A percentile compares a stretch with the other conserved stretches of the same genome.
phyloP scores from a whole-genome alignment of 1,284 basidiomycete genomes.

The Thelephora terrestris region DNA sequence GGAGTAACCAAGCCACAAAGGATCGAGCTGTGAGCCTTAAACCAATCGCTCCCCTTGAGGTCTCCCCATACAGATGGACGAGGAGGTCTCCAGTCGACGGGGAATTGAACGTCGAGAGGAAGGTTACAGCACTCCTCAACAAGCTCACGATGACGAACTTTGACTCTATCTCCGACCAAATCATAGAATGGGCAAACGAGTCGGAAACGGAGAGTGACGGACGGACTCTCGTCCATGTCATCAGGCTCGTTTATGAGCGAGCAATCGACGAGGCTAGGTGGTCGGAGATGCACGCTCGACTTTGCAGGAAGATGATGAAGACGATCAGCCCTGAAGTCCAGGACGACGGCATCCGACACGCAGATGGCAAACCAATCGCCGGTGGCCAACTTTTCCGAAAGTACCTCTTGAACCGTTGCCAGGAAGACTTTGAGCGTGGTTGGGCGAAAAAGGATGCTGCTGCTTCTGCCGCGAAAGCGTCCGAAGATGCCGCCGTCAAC shows the following conservation, averaged over 20 bases:
- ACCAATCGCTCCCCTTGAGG: conserved; percentile 67
- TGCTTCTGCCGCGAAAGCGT: conserved; percentile 23
- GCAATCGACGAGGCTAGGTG: conserved; percentile 84
- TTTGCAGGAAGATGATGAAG: conserved; percentile 78
- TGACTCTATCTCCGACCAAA: conserved; percentile 66
- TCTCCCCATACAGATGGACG: conserved; percentile 80
- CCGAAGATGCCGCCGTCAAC: conserved; percentile 51
- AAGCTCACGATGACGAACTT: conserved; percentile 97
- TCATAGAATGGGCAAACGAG: conserved; percentile 80
- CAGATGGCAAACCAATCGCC: conserved; percentile 76
- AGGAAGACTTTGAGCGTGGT: conserved; percentile 85
- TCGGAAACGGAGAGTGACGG: conserved; percentile 90
- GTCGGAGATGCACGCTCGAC: conserved; percentile 94
- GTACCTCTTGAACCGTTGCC: conserved; percentile 60
- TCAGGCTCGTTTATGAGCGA: conserved; percentile 94
- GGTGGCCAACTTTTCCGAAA: conserved; percentile 85
- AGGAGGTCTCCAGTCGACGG: conserved; percentile 44
- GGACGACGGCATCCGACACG: conserved; percentile 73
- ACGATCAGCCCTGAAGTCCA: conserved; percentile 78
- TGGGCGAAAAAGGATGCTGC: conserved; percentile 37
- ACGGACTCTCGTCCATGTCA: conserved; percentile 89
- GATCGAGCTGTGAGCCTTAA: conserved; percentile 27
- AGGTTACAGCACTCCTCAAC: conserved; percentile 91
- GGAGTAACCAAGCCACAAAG: conserved; percentile 10
- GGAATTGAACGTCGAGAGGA: conserved; percentile 81